Evolutionary conservation across 2,329 filamentous ascomycete genomes (phyloP).

Genomic region (Colletotrichum eremochloae): DNA sequence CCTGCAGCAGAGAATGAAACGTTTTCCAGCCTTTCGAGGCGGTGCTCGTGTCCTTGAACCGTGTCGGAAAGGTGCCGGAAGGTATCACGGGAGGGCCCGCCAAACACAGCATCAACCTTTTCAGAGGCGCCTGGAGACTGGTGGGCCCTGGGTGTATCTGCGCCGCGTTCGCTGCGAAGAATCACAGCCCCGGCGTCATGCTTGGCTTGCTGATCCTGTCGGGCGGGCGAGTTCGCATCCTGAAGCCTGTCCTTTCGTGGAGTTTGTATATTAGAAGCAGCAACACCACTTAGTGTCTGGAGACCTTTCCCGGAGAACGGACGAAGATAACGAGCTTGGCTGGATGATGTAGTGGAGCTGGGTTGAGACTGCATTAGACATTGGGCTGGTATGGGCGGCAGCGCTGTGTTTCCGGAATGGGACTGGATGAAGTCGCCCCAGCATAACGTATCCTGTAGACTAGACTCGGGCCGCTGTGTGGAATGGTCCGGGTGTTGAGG

Average conservation of each 20-base stretch:
- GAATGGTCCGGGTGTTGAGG: conserved; percentile 44
- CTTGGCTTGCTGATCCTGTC: conserved; percentile 42
- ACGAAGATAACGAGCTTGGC: conserved; percentile 63
- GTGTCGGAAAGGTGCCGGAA: conserved; percentile 63
- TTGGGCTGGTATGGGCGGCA: conserved; percentile 64
- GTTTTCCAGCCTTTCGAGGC: conserved; percentile 78
- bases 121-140: conserved; percentile 33
- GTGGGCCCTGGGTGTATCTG: conserved; percentile 45
- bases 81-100: conserved; percentile 50
- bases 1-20: conserved; percentile 75
- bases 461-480: conserved; percentile 53
- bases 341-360: conserved; percentile 65
- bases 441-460: conserved; percentile 68
- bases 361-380: conserved; percentile 66
- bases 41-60: conserved; percentile 72
- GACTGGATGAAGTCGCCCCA: conserved; percentile 62
- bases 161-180: conserved; percentile 42
- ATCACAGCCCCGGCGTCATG: conserved; percentile 47
- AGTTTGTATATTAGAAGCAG: conserved; percentile 49
- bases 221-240: conserved; percentile 31
- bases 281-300: conserved; percentile 62
- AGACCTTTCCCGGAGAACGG: conserved; percentile 70
- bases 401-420: conserved; percentile 51
- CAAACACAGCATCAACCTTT: conserved; percentile 40
- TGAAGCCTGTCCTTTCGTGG: conserved; percentile 50